Evolutionary conservation across 352 stramenopile genomes (phyloP), one percentile per base, ranked within the genome.

Genomic region (Phytophthora kernoviae): DNA sequence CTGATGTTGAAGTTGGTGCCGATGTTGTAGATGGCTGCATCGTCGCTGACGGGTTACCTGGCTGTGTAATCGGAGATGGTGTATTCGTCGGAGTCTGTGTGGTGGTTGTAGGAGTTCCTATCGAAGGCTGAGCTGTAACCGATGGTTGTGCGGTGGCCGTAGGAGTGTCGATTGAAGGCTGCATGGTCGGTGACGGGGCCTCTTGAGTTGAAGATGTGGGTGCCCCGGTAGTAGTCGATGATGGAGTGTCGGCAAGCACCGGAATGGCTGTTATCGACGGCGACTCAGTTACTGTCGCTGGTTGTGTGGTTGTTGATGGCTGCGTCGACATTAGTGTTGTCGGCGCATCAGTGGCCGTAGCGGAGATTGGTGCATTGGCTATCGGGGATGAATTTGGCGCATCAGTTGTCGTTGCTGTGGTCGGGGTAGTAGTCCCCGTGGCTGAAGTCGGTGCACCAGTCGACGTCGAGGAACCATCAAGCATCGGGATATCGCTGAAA

Each of bases 261-360:
- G 45, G 15, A 48, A 32, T 30, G 5, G 26, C 21, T 18, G 46
- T 42, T 41, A 32, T n/a, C n/a, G n/a, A n/a, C n/a, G 3, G 27
- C 17, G 24, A 24, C 18, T 54, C 0, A 32, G 15, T 53, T 7
- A 17, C 43, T 5, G 20, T 46, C 14, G 14, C 17, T 32, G 55
- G 37, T 33, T 37, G 26, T 41, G 22, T 43, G 15, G 50, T 50
- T 32, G 53, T 24, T 36, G 53, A 40, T 26, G 43, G 33, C 12
- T 14, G 24, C 14, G 26, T n/a, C 32, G 34, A 14, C 30, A 27
- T 67, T 37, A 37, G 41, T 21, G 32, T 17, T 24, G 57, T 45
- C 4, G 49, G 34, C 21, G 39, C 36, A 22, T 27, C 43, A 12
- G 53, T 43, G 26, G 56, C 39, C 12, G 56, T 48, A 58, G 56